Conservation (phyloP, 768 basidiomycete species). For the Rhodotorula diobovata region DNA sequence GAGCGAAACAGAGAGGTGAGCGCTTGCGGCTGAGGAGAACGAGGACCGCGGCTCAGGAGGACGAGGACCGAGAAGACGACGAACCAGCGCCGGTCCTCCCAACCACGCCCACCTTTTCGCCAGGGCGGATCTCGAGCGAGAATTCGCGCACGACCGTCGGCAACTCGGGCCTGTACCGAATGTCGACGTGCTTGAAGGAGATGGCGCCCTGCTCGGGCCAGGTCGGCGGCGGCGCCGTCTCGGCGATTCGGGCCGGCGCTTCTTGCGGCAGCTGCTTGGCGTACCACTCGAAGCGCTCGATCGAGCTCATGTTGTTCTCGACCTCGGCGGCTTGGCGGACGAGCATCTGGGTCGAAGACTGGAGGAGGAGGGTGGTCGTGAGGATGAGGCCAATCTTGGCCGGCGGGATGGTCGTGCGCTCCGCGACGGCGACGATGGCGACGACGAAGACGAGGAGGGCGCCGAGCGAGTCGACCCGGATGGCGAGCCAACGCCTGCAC, state of each 20-base stretch:
- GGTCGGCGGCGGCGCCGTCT: constrained; percentile 54
- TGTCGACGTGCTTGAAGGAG: constrained; percentile 51
- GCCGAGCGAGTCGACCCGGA: constrained; percentile 22
- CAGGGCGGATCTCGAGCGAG: constrained; percentile 62
- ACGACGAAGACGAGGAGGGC: constrained; percentile 25
- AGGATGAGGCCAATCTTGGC: constrained; percentile 25
- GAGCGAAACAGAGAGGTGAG: neutral
- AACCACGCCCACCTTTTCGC: constrained; percentile 88
- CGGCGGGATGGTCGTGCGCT: constrained; percentile 18
- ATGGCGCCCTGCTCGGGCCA: constrained; percentile 27
- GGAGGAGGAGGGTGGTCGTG: neutral
- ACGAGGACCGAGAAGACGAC: neutral
- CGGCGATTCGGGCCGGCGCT: constrained; percentile 61
- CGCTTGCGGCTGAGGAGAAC: neutral
- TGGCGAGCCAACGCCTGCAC: constrained; percentile 38
- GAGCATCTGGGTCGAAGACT: constrained; percentile 10
- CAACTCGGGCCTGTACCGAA: constrained; percentile 77
- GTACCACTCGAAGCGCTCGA: constrained; percentile 67
- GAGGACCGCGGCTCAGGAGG: neutral
- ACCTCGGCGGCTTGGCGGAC: constrained; percentile 57
- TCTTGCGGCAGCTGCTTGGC: constrained; percentile 60
- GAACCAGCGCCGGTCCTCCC: constrained; percentile 57
- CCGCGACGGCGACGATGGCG: constrained; percentile 24
- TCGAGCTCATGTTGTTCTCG: constrained; percentile 78
- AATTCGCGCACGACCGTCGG: constrained; percentile 75